Evolutionary conservation across 2,329 filamentous ascomycete species (phyloP).

Genomic region (Periconia sp.): DNA sequence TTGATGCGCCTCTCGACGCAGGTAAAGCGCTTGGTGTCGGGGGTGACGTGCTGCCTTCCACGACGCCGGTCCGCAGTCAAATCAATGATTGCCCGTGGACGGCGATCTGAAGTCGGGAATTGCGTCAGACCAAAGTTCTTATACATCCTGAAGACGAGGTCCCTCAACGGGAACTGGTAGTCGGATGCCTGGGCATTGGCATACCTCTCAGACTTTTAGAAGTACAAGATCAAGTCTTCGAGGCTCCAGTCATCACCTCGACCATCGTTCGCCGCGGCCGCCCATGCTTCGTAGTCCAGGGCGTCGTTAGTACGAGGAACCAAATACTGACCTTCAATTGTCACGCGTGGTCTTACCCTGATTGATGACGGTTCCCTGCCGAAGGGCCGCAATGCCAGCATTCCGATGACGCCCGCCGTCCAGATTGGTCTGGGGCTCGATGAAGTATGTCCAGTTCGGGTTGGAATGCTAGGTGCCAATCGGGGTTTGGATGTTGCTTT

Average conservation of each 20-base stretch:
- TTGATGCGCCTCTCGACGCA: conserved; percentile 20
- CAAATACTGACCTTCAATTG: neutral
- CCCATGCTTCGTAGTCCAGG: conserved; percentile 39
- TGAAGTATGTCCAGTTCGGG: conserved; percentile 41
- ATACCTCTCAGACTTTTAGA: conserved; percentile 30
- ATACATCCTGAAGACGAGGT: conserved; percentile 20
- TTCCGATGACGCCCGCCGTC: conserved; percentile 31
- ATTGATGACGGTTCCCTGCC: conserved; percentile 37
- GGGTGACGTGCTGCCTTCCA: conserved; percentile 27
- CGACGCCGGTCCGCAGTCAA: conserved; percentile 28
- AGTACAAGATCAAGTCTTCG: conserved; percentile 33
- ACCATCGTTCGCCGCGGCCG: conserved; percentile 23
- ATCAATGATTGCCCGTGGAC: conserved; percentile 27
- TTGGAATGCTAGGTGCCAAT: conserved; percentile 28
- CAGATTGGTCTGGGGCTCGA: conserved; percentile 37
- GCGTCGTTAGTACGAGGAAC: conserved; percentile 6
- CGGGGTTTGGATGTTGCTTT: conserved; percentile 21
- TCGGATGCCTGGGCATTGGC: conserved; percentile 25
- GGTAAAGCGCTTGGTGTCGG: conserved; percentile 14
- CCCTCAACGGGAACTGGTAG: conserved; percentile 24
- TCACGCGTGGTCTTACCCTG: conserved; percentile 5
- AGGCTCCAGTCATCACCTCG: conserved; percentile 40
- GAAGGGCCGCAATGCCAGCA: conserved; percentile 33
- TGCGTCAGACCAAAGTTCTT: conserved; percentile 14
- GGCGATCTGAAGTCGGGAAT: conserved; percentile 21